Percentiles rank a stretch among this genome's conserved stretches.
phyloP scores from a whole-genome alignment of 441 rosid species.

The Croton laevigatus region DNA sequence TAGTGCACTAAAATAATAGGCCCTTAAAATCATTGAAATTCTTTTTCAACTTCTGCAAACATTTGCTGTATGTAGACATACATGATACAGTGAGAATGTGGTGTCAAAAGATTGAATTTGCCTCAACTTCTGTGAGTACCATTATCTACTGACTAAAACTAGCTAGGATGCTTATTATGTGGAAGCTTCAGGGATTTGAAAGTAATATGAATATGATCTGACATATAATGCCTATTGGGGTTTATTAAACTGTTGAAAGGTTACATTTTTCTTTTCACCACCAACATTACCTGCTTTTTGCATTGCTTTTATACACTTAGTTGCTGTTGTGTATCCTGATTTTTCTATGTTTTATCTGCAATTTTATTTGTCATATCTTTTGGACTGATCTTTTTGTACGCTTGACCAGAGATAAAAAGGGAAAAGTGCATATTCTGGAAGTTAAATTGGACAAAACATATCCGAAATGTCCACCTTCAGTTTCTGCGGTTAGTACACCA shows the following conservation, averaged over 20 bases:
- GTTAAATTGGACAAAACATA: constrained; percentile 50
- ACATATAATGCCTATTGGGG: not conserved
- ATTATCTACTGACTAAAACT: too few species aligned
- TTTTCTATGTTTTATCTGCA: not conserved
- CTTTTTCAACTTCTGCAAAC: not conserved
- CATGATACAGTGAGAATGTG: not conserved
- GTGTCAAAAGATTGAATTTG: not conserved
- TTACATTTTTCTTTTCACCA: not conserved
- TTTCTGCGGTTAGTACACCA: constrained; percentile 51
- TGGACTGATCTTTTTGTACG: constrained; percentile 9
- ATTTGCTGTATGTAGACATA: too few species aligned
- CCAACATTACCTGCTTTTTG: not conserved
- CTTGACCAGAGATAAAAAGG: constrained; percentile 51
- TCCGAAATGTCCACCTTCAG: constrained; percentile 57
- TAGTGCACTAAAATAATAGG: too few species aligned
- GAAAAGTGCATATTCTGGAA: constrained; percentile 52
- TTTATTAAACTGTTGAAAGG: not conserved
- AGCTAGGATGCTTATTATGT: not conserved
- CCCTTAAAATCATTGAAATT: not conserved
- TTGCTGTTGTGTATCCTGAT: not conserved
- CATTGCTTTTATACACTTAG: not conserved
- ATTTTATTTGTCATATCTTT: not conserved
- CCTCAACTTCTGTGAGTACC: not conserved
- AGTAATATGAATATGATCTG: not conserved
- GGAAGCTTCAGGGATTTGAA: not conserved